Evolutionary conservation across 2,329 filamentous ascomycete species (phyloP), one percentile per base, ranked within the genome.

Genomic region (Tolypocladium tundrense): DNA sequence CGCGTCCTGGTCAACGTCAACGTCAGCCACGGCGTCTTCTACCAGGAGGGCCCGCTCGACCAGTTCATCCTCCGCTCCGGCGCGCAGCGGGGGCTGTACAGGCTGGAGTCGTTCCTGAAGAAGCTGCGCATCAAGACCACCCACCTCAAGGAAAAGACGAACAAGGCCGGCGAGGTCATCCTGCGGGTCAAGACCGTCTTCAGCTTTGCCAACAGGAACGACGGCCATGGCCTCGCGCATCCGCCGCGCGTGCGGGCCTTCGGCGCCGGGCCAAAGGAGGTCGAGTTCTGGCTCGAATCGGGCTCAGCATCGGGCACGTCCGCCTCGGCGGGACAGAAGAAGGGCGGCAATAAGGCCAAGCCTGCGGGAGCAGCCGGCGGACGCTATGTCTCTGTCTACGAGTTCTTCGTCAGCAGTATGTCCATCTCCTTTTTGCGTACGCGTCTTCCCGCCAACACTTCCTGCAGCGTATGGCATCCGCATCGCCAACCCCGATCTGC

Each of bases 221-320:
- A 77, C 52, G 71, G 72, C 37, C 37, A 62, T 11, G 55, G 60
- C 0, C 55, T 66, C n/a, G 58, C 48, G 1, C 64, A 68, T 19
- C 70, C 65, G 0, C 67, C 71, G 0, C 58, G 48, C 1, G 66
- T 73, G 2, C 39, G 8, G 0, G 41, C 53, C 1, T 64, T 63
- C 42, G 80, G 74, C 9, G 79, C 79, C 52, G 77, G 78, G 1
- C 75, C 84, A 0, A 73, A 73, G 13, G 70, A 79, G 0, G 83
- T 87, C 2, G 64, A 77, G 40, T 87, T 87, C 64, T 85, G 76
- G 71, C 60, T 80, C 1, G 69, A 73, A 7, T 9, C 5, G 16
- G 31, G 19, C 19, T 43, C 53, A 6, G 35, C 24, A 10, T 35
- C 51, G 1, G 67, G 14, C 59, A 55, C 45, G 52, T 24, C 54